These are phyloP conservation scores for Arabidopsis lyrata DNA, from an alignment of 441 rosid genomes.

Conservation along the genomic window DNA sequence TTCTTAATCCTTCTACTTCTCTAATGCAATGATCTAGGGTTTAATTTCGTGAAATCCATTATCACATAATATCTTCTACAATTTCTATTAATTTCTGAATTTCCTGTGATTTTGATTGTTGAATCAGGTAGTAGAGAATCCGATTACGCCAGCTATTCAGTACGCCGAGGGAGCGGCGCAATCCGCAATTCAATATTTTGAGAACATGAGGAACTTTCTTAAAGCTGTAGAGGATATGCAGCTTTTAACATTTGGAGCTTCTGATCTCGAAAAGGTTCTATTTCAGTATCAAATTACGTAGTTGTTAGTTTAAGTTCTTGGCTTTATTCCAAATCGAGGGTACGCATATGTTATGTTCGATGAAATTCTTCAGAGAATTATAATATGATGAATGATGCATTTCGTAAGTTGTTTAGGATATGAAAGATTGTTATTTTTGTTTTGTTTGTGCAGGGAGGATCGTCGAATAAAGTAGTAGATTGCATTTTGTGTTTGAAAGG, in stretches of 20 bases:
- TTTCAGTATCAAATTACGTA: not conserved
- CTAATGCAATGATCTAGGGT: not conserved
- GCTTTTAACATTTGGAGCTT: constrained; percentile 94
- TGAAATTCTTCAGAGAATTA: constrained; percentile 19
- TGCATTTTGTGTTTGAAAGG: constrained; percentile 97
- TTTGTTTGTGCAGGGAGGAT: constrained; percentile 72
- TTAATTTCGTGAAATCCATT: too few species aligned
- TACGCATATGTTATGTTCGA: constrained; percentile 13
- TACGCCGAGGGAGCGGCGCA: constrained; percentile 94
- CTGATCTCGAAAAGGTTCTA: constrained; percentile 88
- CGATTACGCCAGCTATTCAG: constrained; percentile 61
- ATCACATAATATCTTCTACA: too few species aligned
- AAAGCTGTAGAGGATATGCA: constrained; percentile 92
- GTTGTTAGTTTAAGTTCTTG: not conserved
- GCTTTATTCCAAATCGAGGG: not conserved
- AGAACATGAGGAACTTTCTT: constrained; percentile 95
- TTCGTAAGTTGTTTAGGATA: not conserved
- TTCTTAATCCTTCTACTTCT: not conserved
- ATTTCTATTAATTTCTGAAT: too few species aligned
- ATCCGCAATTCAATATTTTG: constrained; percentile 94
- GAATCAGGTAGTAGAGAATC: constrained; percentile 84
- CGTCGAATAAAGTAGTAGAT: constrained; percentile 95
- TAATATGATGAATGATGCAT: not conserved
- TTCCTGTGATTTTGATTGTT: not conserved
- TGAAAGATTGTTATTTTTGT: not conserved